Evolutionary conservation across 352 stramenopile genomes (phyloP), one percentile per base, ranked within the genome.

Genomic region (Phytophthora sojae): DNA sequence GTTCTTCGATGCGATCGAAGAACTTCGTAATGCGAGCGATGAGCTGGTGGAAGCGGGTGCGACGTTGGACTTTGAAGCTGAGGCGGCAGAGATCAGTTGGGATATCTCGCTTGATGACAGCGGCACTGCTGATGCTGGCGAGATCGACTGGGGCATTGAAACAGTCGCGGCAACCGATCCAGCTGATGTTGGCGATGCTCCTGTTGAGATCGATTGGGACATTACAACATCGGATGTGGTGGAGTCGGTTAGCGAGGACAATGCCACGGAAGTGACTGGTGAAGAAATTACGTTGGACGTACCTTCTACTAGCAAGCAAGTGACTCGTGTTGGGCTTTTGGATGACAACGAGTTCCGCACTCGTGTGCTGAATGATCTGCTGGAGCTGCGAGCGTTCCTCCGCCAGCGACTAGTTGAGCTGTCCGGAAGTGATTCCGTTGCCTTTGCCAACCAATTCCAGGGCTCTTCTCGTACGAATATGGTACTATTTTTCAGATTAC

Each of bases 371-470:
- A 95, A 95, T 61, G 83, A 95, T 69, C 60, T 95, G 26, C 67
- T 93, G n/a, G 88, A 95, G 60, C 67, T 95, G 6, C 81, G 76
- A 30, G 75, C 77, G 11, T 95, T 95, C 68, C 58, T 95, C 21
- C 64, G 59, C 17, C 86, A 93, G 69, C 81, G 85, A 0, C 61
- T 79, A 25, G 57, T 77, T 2, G 85, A 94, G 56, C 61, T 93
- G 15, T 71, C 73, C 23, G 76, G 58, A 35, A 72, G 63, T 52
- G 56, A 83, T 58, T 85, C 83, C 25, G 75, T 94, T 47, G 82
- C 82, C 15, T 92, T 93, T 49, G 87, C 84, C 5, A 91, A 87
- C 67, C 86, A 94, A 59, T 91, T 93, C 56, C 85, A 95, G 23
- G 83, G 83, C 17, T 81, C 79, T 12, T 88, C 77, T 26, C 21